Evolutionary conservation across 371 early-diverging fungal species (phyloP).

Genomic region (Sporodiniella umbellata): DNA sequence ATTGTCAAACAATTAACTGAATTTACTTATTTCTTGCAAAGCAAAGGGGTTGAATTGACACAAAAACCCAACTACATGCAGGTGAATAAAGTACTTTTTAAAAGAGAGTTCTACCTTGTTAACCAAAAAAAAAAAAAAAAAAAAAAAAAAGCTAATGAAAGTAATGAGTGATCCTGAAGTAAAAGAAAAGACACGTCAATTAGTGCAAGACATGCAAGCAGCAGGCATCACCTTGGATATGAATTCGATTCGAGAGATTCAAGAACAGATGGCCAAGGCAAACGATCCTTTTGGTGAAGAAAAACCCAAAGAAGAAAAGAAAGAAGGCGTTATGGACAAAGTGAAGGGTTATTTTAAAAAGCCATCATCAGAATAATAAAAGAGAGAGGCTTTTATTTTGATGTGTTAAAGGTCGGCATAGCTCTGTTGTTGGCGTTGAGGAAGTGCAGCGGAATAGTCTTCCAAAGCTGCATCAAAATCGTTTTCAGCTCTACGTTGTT

Average conservation of each 20-base stretch:
- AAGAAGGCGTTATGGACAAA: constrained; percentile 23
- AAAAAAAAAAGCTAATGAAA: constrained; percentile 23
- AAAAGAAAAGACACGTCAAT: constrained; percentile 18
- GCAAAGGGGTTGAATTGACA: constrained; percentile 29
- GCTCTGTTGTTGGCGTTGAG: constrained; percentile 27
- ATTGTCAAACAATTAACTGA: constrained; percentile 36
- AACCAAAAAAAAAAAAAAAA: too few species aligned
- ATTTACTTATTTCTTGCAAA: constrained; percentile 29
- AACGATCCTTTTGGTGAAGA: not conserved
- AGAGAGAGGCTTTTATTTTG: too few species aligned
- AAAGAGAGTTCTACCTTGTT: too few species aligned
- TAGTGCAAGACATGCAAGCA: constrained; percentile 33
- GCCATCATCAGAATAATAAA: too few species aligned
- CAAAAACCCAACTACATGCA: constrained; percentile 32
- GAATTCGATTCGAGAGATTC: constrained; percentile 34
- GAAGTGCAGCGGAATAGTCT: constrained; percentile 7
- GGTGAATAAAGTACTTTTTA: too few species aligned
- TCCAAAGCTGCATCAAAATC: constrained; percentile 25
- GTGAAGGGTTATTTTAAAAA: constrained; percentile 41
- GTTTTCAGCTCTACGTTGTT: not conserved
- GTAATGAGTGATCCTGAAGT: constrained; percentile 44
- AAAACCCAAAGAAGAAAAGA: constrained; percentile 13
- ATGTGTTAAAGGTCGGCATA: constrained; percentile 27
- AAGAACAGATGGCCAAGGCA: constrained; percentile 13
- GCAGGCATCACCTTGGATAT: constrained; percentile 44